phyloP scores from a whole-genome alignment of 2,329 filamentous ascomycete genomes.

The Pseudodiploospora longispora region DNA sequence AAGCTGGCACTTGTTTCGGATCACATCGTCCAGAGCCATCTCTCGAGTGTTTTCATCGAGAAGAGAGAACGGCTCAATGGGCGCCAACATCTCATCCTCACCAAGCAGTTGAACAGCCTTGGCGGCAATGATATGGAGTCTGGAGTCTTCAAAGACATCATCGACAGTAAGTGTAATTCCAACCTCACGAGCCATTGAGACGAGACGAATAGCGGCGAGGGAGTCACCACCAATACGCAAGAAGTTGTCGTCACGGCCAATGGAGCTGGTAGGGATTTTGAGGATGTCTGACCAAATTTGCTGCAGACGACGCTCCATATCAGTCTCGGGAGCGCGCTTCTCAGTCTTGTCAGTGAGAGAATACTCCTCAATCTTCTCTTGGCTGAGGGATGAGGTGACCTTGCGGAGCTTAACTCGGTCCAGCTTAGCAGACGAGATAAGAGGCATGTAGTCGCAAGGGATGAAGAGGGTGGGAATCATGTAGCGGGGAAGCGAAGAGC shows the following conservation, averaged over 20 bases:
- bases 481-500: slow-evolving; percentile 10
- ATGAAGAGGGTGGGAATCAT: slow-evolving; percentile 15
- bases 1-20: background rate
- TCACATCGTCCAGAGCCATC: background rate
- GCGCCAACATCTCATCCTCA: too few relatives aligned
- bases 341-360: slow-evolving; percentile 4
- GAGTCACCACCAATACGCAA: slow-evolving; percentile 28
- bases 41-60: too few relatives aligned
- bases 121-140: slow-evolving; percentile 2
- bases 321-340: slow-evolving; percentile 2
- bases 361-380: slow-evolving; percentile 1
- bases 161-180: slow-evolving; percentile 9
- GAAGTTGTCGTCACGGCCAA: slow-evolving; percentile 11
- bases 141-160: slow-evolving; percentile 6
- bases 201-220: slow-evolving; percentile 10
- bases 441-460: slow-evolving; percentile 13
- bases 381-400: background rate
- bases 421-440: slow-evolving; percentile 12
- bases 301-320: slow-evolving; percentile 5
- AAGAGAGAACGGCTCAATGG: background rate
- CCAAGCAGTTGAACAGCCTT: background rate
- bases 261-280: slow-evolving; percentile 4
- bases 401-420: slow-evolving; percentile 7
- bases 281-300: slow-evolving; percentile 12
- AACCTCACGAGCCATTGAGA: slow-evolving; percentile 3